phyloP scores from a whole-genome alignment of 495 filamentous ascomycete species.

The Penicillium steckii region DNA sequence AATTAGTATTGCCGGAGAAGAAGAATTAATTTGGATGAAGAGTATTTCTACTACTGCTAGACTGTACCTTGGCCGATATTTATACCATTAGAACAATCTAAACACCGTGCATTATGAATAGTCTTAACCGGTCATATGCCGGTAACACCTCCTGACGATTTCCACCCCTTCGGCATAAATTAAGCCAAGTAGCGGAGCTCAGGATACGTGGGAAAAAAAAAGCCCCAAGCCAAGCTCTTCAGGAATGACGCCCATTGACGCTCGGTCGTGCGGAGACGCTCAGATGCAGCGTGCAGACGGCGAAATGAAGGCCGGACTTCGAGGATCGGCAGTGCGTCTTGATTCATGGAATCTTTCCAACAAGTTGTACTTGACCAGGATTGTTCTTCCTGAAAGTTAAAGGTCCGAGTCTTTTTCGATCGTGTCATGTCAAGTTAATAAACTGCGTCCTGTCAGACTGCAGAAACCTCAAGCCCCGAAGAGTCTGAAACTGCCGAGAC shows the following conservation, averaged over 20 bases:
- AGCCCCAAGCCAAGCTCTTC: background rate
- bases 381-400: background rate
- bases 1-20: too few species aligned
- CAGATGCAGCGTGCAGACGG: slow-evolving; percentile 2
- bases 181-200: background rate
- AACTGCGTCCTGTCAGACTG: background rate
- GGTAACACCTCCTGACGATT: background rate
- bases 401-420: background rate
- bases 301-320: slow-evolving; percentile 5
- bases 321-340: slow-evolving; percentile 5
- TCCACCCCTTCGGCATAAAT: background rate
- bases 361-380: slow-evolving; percentile 2
- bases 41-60: too few species aligned
- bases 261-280: slow-evolving; percentile 10
- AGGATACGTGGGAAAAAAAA: slow-evolving; percentile 21
- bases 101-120: too few species aligned
- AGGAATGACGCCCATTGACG: slow-evolving; percentile 2
- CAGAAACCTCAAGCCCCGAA: background rate
- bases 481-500: slow-evolving; percentile 6
- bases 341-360: slow-evolving; percentile 18
- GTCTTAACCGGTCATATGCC: too few species aligned
- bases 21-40: too few species aligned
- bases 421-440: background rate
- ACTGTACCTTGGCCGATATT: too few species aligned
- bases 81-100: too few species aligned